phyloP scores from a whole-genome alignment of 179 eudicot genomes.

The Beta macrorhiza region DNA sequence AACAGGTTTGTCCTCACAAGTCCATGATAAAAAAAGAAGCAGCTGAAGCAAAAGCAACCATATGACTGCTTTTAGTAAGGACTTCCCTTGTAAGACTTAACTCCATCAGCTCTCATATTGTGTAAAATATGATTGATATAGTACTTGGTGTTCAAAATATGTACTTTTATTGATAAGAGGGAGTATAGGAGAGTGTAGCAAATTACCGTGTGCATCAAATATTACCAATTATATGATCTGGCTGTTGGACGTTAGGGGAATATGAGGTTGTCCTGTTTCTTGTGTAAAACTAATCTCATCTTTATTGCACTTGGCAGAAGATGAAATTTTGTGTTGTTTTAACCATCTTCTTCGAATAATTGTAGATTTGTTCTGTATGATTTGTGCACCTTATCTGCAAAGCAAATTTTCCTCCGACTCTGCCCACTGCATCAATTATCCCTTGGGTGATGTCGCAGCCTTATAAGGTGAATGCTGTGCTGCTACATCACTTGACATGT shows the following conservation, averaged over 20 bases:
- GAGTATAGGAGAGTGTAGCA: not conserved
- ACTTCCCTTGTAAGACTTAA: constrained; percentile 17
- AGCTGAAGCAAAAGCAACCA: constrained; percentile 9
- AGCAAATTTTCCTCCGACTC: not conserved
- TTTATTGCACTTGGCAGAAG: not conserved
- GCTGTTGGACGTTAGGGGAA: not conserved
- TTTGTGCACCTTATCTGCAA: not conserved
- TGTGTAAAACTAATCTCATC: not conserved
- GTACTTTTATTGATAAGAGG: not conserved
- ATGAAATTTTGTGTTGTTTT: not conserved
- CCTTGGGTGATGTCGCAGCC: too few relatives aligned
- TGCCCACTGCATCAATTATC: not conserved
- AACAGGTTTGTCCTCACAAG: not conserved
- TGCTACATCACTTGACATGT: too few relatives aligned
- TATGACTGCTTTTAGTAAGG: not conserved
- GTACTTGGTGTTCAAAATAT: not conserved
- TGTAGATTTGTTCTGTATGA: not conserved
- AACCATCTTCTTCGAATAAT: not conserved
- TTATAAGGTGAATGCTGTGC: too few relatives aligned
- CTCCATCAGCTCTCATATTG: not conserved
- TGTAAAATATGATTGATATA: not conserved
- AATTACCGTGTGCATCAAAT: not conserved
- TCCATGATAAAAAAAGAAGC: not conserved
- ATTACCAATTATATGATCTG: not conserved
- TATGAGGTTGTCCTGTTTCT: not conserved